A percentile compares a stretch with the other conserved stretches of the same genome.
These are phyloP conservation scores for Rhizopogon sp. DNA, from an alignment of 768 basidiomycete genomes.

Conservation along the genomic window DNA sequence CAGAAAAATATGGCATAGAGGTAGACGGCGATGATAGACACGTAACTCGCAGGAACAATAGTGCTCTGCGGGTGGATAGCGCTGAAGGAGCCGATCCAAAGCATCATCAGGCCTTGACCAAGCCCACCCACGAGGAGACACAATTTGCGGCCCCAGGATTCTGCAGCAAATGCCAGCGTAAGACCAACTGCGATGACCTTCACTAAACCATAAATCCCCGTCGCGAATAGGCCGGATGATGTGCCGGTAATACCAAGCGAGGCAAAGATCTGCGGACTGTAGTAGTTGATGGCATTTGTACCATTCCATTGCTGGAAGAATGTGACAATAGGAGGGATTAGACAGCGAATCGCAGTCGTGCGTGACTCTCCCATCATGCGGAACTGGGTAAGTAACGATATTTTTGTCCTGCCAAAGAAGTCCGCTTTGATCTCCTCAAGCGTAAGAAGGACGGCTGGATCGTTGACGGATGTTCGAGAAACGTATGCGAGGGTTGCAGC, in stretches of 20 bases:
- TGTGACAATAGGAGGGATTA: constrained; percentile 39
- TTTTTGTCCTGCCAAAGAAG: constrained; percentile 32
- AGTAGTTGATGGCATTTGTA: constrained; percentile 47
- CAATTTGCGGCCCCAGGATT: constrained; percentile 38
- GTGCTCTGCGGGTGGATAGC: constrained; percentile 27
- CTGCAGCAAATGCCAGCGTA: constrained; percentile 39
- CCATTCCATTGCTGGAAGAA: constrained; percentile 42
- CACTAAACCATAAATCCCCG: constrained; percentile 31
- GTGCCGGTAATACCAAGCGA: constrained; percentile 37
- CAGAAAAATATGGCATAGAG: constrained; percentile 44
- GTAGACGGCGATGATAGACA: constrained; percentile 42
- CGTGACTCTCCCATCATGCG: constrained; percentile 34
- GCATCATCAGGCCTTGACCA: constrained; percentile 40
- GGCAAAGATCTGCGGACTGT: constrained; percentile 41
- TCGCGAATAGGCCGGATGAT: constrained; percentile 33
- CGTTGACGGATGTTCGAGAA: constrained; percentile 23
- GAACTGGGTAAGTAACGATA: constrained; percentile 29
- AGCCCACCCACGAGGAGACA: constrained; percentile 41
- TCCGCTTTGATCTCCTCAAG: constrained; percentile 40
- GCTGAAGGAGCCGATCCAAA: constrained; percentile 42
- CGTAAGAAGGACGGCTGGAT: constrained; percentile 29
- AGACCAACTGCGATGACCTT: constrained; percentile 36
- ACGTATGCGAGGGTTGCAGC: constrained; percentile 30
- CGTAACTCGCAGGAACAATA: constrained; percentile 35
- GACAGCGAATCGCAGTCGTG: constrained; percentile 30